A percentile compares a stretch with the other conserved stretches of the same genome.
Conservation (phyloP, 768 basidiomycete genomes). For the Mycena leptocephala region DNA sequence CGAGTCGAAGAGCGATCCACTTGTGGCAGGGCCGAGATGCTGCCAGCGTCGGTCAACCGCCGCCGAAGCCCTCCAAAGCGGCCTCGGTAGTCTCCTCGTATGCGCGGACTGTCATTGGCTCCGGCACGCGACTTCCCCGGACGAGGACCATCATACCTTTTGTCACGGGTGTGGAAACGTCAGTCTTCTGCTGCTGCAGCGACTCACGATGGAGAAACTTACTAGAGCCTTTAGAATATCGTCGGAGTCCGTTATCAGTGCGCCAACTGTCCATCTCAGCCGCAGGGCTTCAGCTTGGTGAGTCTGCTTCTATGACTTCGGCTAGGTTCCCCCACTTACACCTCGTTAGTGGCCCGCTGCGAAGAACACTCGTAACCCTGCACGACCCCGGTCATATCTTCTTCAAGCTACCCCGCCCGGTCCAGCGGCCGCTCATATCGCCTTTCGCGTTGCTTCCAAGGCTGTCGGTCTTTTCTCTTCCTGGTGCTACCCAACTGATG, state of each 20-base stretch:
- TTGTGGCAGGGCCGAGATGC: slow-evolving; percentile 87
- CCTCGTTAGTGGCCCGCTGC: slow-evolving; percentile 81
- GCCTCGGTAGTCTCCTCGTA: slow-evolving; percentile 76
- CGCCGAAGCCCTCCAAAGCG: slow-evolving; percentile 62
- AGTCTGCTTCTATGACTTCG: slow-evolving; percentile 39
- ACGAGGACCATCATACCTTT: slow-evolving; percentile 70
- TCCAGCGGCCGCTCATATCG: slow-evolving; percentile 70
- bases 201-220: not conserved
- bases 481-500: slow-evolving; percentile 17
- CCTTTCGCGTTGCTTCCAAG: slow-evolving; percentile 76
- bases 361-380: slow-evolving; percentile 83
- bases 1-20: slow-evolving; percentile 80
- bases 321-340: not conserved
- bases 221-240: slow-evolving; percentile 67
- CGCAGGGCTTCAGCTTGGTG: slow-evolving; percentile 84
- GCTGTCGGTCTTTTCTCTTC: slow-evolving; percentile 63
- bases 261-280: slow-evolving; percentile 87
- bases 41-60: slow-evolving; percentile 67
- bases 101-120: slow-evolving; percentile 78
- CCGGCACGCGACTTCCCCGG: slow-evolving; percentile 54
- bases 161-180: slow-evolving; percentile 79
- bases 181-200: slow-evolving; percentile 29
- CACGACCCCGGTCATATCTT: slow-evolving; percentile 93
- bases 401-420: slow-evolving; percentile 88
- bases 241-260: slow-evolving; percentile 91